Evolutionary conservation across 306 rosid species (phyloP).

Genomic region (Trifolium dubium): DNA sequence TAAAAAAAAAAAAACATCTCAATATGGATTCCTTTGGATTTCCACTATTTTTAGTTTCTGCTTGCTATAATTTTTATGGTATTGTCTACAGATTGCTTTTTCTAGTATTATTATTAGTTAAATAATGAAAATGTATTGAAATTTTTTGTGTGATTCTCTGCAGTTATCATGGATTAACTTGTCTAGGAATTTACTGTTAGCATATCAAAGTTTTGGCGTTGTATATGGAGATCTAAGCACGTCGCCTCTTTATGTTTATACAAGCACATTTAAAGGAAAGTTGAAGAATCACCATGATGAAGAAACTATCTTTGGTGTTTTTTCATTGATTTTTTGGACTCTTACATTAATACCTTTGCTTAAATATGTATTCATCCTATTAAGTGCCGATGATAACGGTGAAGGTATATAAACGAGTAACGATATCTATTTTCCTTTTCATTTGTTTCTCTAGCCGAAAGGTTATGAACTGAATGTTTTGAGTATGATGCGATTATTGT

Average conservation of each 20-base stretch:
- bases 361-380: constrained; percentile 69
- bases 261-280: constrained; percentile 68
- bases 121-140: neutral
- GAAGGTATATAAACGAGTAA: constrained; percentile 59
- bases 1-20: neutral
- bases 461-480: constrained; percentile 26
- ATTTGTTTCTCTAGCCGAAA: constrained; percentile 34
- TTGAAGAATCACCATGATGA: constrained; percentile 54
- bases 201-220: constrained; percentile 86
- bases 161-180: constrained; percentile 68
- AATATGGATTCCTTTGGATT: neutral
- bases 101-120: neutral
- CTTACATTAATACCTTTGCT: constrained; percentile 75
- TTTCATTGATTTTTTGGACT: constrained; percentile 89
- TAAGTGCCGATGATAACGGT: constrained; percentile 83
- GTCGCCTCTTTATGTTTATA: constrained; percentile 83
- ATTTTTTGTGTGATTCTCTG: constrained; percentile 32
- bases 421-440: constrained; percentile 4
- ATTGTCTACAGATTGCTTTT: neutral
- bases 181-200: constrained; percentile 67
- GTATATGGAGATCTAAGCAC: constrained; percentile 88
- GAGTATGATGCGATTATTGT: constrained; percentile 36
- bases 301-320: constrained; percentile 75
- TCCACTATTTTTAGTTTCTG: neutral
- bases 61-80: neutral